Conservation (phyloP, 768 basidiomycete genomes). For the Hemileccinum impolitum region DNA sequence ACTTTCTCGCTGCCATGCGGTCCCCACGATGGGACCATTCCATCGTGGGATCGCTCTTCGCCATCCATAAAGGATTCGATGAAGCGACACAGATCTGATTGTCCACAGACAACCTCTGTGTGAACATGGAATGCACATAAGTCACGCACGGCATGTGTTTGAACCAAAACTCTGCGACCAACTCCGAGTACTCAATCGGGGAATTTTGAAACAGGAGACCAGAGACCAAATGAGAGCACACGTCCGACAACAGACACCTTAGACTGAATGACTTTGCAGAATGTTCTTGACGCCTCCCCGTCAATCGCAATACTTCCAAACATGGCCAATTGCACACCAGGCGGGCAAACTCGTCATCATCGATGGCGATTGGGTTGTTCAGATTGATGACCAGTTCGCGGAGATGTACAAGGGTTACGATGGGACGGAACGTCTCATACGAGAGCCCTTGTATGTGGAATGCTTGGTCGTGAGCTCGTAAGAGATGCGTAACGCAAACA, state of each 20-base stretch:
- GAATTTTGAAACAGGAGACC: not conserved
- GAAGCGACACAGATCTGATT: too few relatives aligned
- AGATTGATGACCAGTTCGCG: not conserved
- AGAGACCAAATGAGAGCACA: not conserved
- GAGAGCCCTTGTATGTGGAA: not conserved
- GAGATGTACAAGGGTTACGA: conserved; percentile 1
- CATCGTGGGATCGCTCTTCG: too few relatives aligned
- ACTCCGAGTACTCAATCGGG: not conserved
- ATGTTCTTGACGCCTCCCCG: not conserved
- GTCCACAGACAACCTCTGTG: too few relatives aligned
- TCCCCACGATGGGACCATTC: too few relatives aligned
- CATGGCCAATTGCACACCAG: conserved; percentile 1
- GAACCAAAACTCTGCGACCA: not conserved
- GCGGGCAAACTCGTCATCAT: not conserved
- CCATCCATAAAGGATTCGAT: too few relatives aligned
- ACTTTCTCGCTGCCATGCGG: too few relatives aligned
- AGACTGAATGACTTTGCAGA: conserved; percentile 1
- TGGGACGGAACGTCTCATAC: not conserved
- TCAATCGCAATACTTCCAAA: not conserved
- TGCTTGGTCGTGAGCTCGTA: not conserved
- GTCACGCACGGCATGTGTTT: not conserved
- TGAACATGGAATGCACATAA: too few relatives aligned
- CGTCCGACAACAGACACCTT: not conserved
- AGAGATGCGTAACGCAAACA: not conserved
- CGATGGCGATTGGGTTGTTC: not conserved